Evolutionary conservation across 169 alveolate species (phyloP).

Genomic region (Fabrea salina): DNA sequence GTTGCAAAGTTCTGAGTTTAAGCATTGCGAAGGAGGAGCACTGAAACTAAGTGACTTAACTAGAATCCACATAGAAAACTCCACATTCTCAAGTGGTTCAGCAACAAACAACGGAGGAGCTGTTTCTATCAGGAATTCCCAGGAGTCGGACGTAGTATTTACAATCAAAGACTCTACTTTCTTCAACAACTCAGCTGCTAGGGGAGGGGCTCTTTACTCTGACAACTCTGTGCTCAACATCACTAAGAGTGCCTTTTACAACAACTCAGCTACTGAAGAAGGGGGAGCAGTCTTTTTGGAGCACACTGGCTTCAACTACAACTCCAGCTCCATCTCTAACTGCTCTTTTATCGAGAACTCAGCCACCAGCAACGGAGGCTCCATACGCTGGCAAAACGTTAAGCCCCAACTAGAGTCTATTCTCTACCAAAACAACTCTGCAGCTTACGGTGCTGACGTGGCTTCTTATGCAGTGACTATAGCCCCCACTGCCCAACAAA

Average conservation of each 20-base stretch:
- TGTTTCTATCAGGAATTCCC: not conserved
- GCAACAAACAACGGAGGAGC: no score
- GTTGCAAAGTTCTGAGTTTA: no score
- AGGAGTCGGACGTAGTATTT: no score
- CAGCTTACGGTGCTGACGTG: not conserved
- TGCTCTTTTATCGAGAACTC: not conserved
- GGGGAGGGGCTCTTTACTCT: not conserved
- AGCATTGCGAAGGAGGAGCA: no score
- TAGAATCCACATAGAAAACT: no score
- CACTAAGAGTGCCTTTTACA: not conserved
- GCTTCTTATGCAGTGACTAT: not conserved
- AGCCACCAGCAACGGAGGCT: slow-evolving; percentile 19
- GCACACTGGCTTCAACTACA: not conserved
- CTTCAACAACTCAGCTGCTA: not conserved
- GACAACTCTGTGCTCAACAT: not conserved
- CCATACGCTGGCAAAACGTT: not conserved
- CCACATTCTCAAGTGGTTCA: no score
- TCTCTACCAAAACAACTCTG: not conserved
- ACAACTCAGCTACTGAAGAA: not conserved
- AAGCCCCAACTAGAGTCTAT: not conserved
- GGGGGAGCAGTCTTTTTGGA: slow-evolving; percentile 22
- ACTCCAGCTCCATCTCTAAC: not conserved
- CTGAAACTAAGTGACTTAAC: no score
- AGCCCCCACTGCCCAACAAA: not conserved
- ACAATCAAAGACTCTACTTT: not conserved